These are phyloP conservation scores for Globisporangium paroecandrum DNA, from an alignment of 352 stramenopile genomes.

Conservation along the genomic window DNA sequence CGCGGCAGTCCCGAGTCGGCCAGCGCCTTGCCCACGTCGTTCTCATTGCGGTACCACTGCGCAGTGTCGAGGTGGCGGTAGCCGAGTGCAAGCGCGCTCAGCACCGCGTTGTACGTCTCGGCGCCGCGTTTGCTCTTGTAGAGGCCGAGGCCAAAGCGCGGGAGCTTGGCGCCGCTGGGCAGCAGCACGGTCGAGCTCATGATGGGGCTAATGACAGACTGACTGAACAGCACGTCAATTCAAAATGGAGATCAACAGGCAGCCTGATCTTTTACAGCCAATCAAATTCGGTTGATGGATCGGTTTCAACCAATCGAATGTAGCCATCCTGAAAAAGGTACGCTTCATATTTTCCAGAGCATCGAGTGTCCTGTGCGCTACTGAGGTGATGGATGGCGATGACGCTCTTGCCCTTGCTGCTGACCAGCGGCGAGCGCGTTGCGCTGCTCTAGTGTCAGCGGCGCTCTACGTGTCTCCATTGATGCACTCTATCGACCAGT, in stretches of 20 bases:
- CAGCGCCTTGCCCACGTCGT: constrained; percentile 68
- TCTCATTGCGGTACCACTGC: constrained; percentile 86
- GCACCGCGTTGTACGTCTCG: constrained; percentile 54
- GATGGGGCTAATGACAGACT: not conserved
- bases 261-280: not conserved
- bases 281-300: not conserved
- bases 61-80: constrained; percentile 90
- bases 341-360: not conserved
- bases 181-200: constrained; percentile 14
- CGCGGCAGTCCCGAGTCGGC: constrained; percentile 66
- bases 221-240: not conserved
- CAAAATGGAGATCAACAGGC: not conserved
- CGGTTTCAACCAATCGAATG: constrained; percentile 1
- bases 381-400: not conserved
- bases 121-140: constrained; percentile 44
- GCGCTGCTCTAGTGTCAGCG: not conserved
- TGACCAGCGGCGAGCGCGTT: constrained; percentile 5
- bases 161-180: constrained; percentile 41
- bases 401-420: not conserved
- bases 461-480: constrained; percentile 3
- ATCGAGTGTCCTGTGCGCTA: not conserved
- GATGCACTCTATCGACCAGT: constrained; percentile 10
- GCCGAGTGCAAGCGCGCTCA: constrained; percentile 56
- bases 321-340: not conserved
- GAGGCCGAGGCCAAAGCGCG: constrained; percentile 45